Evolutionary conservation across 768 basidiomycete species (phyloP), one percentile per base, ranked within the genome.

Genomic region (Holtermanniella nyarrowii): DNA sequence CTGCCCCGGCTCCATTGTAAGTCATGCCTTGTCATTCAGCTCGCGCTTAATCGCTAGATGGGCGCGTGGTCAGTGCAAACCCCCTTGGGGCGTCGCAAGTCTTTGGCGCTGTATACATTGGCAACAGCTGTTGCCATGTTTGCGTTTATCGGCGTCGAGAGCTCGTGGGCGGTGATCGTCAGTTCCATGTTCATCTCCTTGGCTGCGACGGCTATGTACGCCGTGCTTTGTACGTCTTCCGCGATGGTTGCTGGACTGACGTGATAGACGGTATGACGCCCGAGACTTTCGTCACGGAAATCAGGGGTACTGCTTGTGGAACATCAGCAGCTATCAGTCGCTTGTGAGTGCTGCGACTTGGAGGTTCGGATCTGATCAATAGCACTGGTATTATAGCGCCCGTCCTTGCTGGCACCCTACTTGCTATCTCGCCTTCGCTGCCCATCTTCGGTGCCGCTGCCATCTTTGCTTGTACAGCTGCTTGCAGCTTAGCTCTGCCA

Each of bases 131-230:
- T 68, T 2, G 63, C 66, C 3, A 69, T 60, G 10, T 69, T 71
- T 31, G 64, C 64, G 0, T 71, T 71, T 52, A 65, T 64, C 37
- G 27, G 40, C 1, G 68, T 67, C 2, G 37, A 50, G 20, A 44
- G 55, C 26, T 54, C 62, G n/a, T 61, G 57, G 55, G 69, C 65
- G 2, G 64, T 69, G 21, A 57, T 66, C 18, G 50, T 61, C 31
- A 63, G 63, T 44, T 65, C 67, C 1, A 69, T 66, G 64, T 23
- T 67, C 4, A 64, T 71, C 37, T 57, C 61, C 11, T 50, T 53
- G n/a, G 65, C 69, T 22, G 69, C 65, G 4, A 68, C 67, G 11
- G 68, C 68, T 1, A 71, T 71, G 69, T 71, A 71, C 51, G 69
- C 69, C 21, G 66, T 71, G 3, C 50, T 71, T 7, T 71, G 69